Evolutionary conservation across 768 basidiomycete genomes (phyloP).

Genomic region (Trametes coccinea): DNA sequence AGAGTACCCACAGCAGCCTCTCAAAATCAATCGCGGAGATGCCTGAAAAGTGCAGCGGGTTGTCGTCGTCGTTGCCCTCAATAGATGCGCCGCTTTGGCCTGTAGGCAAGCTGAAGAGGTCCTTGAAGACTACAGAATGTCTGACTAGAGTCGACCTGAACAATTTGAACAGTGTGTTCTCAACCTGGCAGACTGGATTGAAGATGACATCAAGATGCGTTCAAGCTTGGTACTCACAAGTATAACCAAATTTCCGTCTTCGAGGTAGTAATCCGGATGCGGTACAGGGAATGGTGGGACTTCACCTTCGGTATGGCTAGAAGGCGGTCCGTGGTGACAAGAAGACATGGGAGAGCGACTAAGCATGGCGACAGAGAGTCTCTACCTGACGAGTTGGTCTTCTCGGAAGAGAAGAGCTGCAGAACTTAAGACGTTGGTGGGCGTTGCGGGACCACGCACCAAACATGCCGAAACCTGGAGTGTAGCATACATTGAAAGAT

Average conservation of each 20-base stretch:
- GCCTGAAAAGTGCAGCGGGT: conserved; percentile 40
- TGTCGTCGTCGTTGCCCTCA: conserved; percentile 31
- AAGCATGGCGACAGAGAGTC: not conserved
- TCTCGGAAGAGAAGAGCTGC: not conserved
- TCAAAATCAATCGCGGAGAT: conserved; percentile 50
- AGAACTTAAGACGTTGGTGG: not conserved
- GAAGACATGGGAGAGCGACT: not conserved
- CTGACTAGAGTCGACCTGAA: conserved; percentile 65
- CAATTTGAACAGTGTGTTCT: conserved; percentile 54
- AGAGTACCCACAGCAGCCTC: conserved; percentile 62
- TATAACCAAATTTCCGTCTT: conserved; percentile 53
- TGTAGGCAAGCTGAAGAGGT: conserved; percentile 26
- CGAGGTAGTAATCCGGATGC: conserved; percentile 48
- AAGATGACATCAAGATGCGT: no score
- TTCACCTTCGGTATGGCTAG: conserved; percentile 18
- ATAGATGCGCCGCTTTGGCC: conserved; percentile 14
- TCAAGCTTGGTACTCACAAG: conserved; percentile 39
- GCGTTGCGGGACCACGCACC: conserved; percentile 9
- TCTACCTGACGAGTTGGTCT: not conserved
- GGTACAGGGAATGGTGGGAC: not conserved
- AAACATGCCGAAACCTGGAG: not conserved
- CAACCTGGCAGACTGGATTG: conserved; percentile 42
- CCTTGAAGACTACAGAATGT: conserved; percentile 45
- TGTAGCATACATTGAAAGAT: not conserved
- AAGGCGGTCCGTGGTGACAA: not conserved